phyloP scores from a whole-genome alignment of 305 asterid genomes.

The Rubia occidens region DNA sequence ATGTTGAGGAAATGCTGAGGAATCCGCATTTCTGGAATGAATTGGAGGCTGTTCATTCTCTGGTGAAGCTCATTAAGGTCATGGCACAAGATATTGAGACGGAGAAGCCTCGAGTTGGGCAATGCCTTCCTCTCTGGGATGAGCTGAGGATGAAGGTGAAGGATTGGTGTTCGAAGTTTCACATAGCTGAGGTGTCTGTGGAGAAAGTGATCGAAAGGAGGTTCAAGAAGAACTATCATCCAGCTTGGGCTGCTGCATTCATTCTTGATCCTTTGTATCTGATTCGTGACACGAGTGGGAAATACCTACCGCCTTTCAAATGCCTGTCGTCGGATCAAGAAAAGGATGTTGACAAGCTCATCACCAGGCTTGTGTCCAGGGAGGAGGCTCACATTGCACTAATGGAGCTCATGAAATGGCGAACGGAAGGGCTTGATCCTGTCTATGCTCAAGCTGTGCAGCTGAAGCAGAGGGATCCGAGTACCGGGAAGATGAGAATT shows the following conservation, averaged over 20 bases:
- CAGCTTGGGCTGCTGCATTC: constrained; percentile 93
- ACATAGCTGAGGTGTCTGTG: constrained; percentile 47
- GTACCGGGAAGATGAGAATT: constrained; percentile 69
- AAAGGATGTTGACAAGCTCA: constrained; percentile 82
- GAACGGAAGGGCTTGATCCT: constrained; percentile 90
- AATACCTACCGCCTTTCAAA: constrained; percentile 86
- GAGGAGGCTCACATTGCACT: constrained; percentile 91
- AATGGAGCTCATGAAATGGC: constrained; percentile 99
- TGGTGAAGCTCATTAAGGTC: constrained; percentile 52
- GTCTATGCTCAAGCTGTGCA: constrained; percentile 94
- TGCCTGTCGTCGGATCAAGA: constrained; percentile 77
- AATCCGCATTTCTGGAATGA: constrained; percentile 86
- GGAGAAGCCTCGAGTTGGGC: constrained; percentile 74
- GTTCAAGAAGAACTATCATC: constrained; percentile 75
- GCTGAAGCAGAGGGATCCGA: constrained; percentile 67
- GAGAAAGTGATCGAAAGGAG: constrained; percentile 64
- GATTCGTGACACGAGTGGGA: constrained; percentile 72
- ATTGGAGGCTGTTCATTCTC: constrained; percentile 72
- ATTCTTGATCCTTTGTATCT: constrained; percentile 82
- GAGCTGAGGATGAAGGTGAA: constrained; percentile 63
- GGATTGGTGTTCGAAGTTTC: constrained; percentile 76
- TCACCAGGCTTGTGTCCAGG: constrained; percentile 67
- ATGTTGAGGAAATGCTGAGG: constrained; percentile 75
- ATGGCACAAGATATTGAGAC: constrained; percentile 64
- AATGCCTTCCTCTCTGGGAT: constrained; percentile 91